phyloP scores from a whole-genome alignment of 129 eudicot genomes.

The Flaveria robusta region DNA sequence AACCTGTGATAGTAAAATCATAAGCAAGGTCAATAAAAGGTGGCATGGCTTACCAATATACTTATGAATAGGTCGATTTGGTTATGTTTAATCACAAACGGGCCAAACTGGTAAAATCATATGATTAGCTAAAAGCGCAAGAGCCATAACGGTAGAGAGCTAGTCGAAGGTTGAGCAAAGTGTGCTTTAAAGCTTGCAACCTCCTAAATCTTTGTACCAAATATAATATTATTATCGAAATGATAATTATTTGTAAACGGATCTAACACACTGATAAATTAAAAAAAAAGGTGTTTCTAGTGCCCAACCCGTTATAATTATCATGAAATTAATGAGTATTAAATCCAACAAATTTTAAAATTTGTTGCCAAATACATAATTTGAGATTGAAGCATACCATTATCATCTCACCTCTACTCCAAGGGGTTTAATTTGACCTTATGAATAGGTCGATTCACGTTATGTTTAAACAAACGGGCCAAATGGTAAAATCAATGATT shows the following conservation, averaged over 20 bases:
- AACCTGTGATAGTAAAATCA: constrained; percentile 53
- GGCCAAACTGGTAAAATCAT: not conserved
- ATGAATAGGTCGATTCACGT: no score
- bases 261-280: not conserved
- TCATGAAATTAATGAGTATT: not conserved
- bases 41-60: not conserved
- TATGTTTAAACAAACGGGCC: no score
- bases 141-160: not conserved
- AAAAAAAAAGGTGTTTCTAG: not conserved
- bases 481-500: no score
- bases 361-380: not conserved
- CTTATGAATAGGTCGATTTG: not conserved
- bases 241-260: not conserved
- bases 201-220: not conserved
- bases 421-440: constrained; percentile 88
- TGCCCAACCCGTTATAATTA: not conserved
- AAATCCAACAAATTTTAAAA: not conserved
- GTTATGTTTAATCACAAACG: constrained; percentile 1
- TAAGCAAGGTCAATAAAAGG: not conserved
- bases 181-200: not conserved
- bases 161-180: not conserved
- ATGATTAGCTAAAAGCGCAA: not conserved
- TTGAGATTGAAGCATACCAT: not conserved
- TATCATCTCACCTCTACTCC: constrained; percentile 80
- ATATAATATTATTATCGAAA: not conserved